Evolutionary conservation across 148 eudicot genomes (phyloP), one percentile per base, ranked within the genome.

Genomic region (Fagopyrum homotropicum): DNA sequence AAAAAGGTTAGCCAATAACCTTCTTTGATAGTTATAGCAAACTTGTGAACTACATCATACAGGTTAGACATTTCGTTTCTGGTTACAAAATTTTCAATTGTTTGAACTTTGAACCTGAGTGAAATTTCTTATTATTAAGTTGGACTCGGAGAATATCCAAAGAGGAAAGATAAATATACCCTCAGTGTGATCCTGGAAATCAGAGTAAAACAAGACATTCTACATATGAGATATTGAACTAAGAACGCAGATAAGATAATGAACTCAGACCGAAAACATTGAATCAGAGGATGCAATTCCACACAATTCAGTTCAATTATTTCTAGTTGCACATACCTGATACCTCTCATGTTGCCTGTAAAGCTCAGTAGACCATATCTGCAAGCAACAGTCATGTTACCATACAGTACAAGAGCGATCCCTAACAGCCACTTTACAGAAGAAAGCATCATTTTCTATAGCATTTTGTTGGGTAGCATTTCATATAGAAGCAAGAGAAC

Each of bases 181-280:
- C 88, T 70, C 84, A 17, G 88, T 82, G 76, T 77, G 88, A 80
- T 89, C 91, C 52, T 60, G 83, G 76, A 86, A 91, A 78, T 82
- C 80, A 45, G 94, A 84, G 84, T 87, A 82, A 45, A 91, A 79
- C 63, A 78, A 76, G 16, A 85, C 75, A 77, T 87, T 92, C 97
- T 91, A 89, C 84, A 84, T 48, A 22, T 45, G 40, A 12, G 68
- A 68, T 57, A 74, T 72, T 60, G 50, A 59, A 63, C 7, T 45
- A 75, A 69, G 35, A 35, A 35, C 40, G 40, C 40, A 35, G 40
- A 35, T 35, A 35, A 35, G 40, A 8, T 16, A 60, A n/a, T 60
- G 68, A 1, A 6, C 7, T 19, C 69, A 61, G 69, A 7, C 16
- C 9, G 26, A 22, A 16, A 19, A 61, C 5, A 22, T 61, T 61